Percentiles rank a stretch among this genome's conserved stretches.
Evolutionary conservation across 148 eudicot species (phyloP).

Genomic region (Cornus kousa): DNA sequence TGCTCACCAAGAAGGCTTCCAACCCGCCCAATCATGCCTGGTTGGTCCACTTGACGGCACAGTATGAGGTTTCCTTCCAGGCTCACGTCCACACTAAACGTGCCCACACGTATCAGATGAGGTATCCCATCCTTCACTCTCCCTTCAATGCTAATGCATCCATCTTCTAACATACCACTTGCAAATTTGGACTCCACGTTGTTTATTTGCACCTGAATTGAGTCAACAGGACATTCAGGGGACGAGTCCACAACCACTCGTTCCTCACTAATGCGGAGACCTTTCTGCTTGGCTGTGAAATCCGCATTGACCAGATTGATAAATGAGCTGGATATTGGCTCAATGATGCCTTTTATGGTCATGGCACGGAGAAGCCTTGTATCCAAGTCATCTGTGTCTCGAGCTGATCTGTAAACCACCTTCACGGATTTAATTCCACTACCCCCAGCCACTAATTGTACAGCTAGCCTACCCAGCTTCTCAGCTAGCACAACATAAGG

Average conservation of each 20-base stretch:
- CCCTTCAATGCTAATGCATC: constrained; percentile 68
- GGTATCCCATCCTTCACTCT: constrained; percentile 78
- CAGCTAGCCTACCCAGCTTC: constrained; percentile 81
- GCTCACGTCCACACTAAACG: constrained; percentile 80
- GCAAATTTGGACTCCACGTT: constrained; percentile 62
- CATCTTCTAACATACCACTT: constrained; percentile 55
- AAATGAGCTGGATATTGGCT: constrained; percentile 75
- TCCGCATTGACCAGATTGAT: constrained; percentile 91
- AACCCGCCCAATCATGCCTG: constrained; percentile 86
- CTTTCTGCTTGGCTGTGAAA: constrained; percentile 81
- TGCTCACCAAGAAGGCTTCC: constrained; percentile 71
- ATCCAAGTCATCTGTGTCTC: constrained; percentile 82
- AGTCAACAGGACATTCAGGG: constrained; percentile 59
- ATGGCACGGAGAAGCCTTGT: constrained; percentile 87
- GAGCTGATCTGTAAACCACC: constrained; percentile 61
- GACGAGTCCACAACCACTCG: constrained; percentile 45
- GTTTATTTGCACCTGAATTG: constrained; percentile 63
- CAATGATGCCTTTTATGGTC: constrained; percentile 88
- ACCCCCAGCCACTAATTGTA: constrained; percentile 80
- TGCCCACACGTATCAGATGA: constrained; percentile 67
- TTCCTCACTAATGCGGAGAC: constrained; percentile 76
- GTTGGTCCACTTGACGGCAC: constrained; percentile 83
- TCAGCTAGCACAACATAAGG: constrained; percentile 77
- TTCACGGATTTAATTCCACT: constrained; percentile 70
- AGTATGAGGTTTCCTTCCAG: constrained; percentile 77